A percentile compares a stretch with the other conserved stretches of the same genome.
Evolutionary conservation across 106 monocot species (phyloP).

Genomic region (Dendrobium catenatum): DNA sequence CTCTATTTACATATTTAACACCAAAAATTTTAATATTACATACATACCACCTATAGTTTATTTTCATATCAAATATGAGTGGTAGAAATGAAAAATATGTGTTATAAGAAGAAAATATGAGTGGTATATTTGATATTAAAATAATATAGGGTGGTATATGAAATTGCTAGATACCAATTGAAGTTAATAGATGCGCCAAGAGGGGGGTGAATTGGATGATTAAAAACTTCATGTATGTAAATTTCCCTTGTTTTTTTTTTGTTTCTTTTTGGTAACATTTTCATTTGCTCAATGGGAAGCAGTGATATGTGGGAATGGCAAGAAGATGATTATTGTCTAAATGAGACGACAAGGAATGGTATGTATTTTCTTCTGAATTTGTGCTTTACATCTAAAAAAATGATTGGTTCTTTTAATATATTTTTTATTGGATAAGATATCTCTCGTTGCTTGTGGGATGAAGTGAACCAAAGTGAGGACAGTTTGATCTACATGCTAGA

Average conservation of each 20-base stretch:
- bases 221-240: no score
- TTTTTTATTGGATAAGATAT: conserved; percentile 18
- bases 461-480: conserved; percentile 40
- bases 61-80: no score
- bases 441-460: conserved; percentile 50
- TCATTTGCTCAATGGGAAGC: conserved; percentile 6
- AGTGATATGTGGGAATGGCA: conserved; percentile 71
- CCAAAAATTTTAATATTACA: no score
- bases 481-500: conserved; percentile 54
- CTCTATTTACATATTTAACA: no score
- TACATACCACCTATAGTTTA: no score
- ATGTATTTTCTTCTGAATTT: conserved; percentile 5
- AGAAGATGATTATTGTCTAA: conserved; percentile 48
- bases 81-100: no score
- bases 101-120: no score
- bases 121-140: no score
- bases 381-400: not conserved
- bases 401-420: not conserved
- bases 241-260: not conserved
- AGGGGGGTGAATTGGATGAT: no score
- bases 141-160: no score
- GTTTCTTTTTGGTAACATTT: not conserved
- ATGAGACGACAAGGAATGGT: conserved; percentile 31
- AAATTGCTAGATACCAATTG: no score
- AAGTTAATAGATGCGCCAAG: no score